These are phyloP conservation scores for Aspergillus saccharolyticus DNA, from an alignment of 495 filamentous ascomycete genomes.

Conservation along the genomic window DNA sequence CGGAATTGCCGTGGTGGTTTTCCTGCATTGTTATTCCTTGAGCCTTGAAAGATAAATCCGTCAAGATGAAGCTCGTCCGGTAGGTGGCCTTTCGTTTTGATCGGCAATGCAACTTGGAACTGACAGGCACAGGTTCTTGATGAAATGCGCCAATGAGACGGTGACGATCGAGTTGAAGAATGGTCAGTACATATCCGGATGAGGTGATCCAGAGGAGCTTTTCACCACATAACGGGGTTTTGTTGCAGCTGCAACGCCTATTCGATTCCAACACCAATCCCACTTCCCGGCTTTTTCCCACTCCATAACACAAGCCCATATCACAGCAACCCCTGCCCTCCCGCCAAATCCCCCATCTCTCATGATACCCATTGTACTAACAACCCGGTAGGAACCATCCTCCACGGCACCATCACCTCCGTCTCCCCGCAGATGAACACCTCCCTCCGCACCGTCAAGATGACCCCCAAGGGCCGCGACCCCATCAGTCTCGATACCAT, in stretches of 20 bases:
- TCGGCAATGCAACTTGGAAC: not conserved
- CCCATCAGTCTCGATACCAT: conserved; percentile 87
- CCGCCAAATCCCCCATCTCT: not conserved
- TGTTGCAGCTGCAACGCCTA: too few species aligned
- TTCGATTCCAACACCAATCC: too few species aligned
- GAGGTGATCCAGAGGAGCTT: too few species aligned
- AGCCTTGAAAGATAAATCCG: not conserved
- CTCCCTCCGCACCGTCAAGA: conserved; percentile 85
- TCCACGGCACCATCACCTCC: conserved; percentile 91
- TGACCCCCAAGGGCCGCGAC: conserved; percentile 83
- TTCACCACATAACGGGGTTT: too few species aligned
- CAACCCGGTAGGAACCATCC: conserved; percentile 68
- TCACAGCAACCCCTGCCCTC: conserved; percentile 4
- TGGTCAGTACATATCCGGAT: too few species aligned
- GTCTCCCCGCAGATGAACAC: conserved; percentile 98
- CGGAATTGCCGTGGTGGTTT: too few species aligned
- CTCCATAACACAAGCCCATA: too few species aligned
- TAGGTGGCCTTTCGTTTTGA: conserved; percentile 43
- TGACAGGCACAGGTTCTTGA: conserved; percentile 70
- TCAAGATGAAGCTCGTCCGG: conserved; percentile 97
- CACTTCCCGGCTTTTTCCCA: too few species aligned
- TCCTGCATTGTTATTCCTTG: too few species aligned
- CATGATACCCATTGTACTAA: conserved; percentile 2
- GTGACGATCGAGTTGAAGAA: conserved; percentile 98
- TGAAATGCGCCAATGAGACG: conserved; percentile 98